Conservation (phyloP, 352 stramenopile genomes). For the Globisporangium carolinianum region DNA sequence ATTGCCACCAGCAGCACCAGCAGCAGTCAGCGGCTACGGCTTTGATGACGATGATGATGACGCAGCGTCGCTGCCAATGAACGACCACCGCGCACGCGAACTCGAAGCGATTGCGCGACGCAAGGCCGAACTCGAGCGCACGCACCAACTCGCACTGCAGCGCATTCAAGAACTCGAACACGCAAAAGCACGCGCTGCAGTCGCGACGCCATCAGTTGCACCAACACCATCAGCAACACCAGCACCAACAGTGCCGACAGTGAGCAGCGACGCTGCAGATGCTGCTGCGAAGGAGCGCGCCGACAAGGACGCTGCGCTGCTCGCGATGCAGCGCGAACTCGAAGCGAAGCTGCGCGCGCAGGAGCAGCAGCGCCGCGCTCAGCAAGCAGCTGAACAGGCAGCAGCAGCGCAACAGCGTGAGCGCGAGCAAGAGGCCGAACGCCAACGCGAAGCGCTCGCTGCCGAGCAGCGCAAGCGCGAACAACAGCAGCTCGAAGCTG, state of each 20-base stretch:
- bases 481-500: no score
- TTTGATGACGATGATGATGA: conserved; percentile 12
- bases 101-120: conserved; percentile 49
- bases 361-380: conserved; percentile 7
- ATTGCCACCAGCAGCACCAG: background rate
- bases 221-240: background rate
- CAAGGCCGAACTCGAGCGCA: conserved; percentile 50
- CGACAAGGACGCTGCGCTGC: conserved; percentile 25
- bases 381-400: background rate
- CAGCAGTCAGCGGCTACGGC: conserved; percentile 3
- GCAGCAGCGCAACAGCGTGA: conserved; percentile 2
- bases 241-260: background rate
- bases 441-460: conserved; percentile 14
- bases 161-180: conserved; percentile 36
- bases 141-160: conserved; percentile 47
- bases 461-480: conserved; percentile 33
- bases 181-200: conserved; percentile 17
- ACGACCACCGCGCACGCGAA: conserved; percentile 16
- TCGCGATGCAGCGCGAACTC: conserved; percentile 8
- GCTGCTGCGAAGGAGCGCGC: conserved; percentile 17
- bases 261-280: conserved; percentile 3
- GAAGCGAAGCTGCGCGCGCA: conserved; percentile 9
- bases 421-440: conserved; percentile 26
- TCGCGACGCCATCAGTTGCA: background rate
- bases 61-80: background rate